A percentile compares a stretch with the other conserved stretches of the same genome.
Conservation (phyloP, 2,329 filamentous ascomycete genomes). For the Penicillium sp. region DNA sequence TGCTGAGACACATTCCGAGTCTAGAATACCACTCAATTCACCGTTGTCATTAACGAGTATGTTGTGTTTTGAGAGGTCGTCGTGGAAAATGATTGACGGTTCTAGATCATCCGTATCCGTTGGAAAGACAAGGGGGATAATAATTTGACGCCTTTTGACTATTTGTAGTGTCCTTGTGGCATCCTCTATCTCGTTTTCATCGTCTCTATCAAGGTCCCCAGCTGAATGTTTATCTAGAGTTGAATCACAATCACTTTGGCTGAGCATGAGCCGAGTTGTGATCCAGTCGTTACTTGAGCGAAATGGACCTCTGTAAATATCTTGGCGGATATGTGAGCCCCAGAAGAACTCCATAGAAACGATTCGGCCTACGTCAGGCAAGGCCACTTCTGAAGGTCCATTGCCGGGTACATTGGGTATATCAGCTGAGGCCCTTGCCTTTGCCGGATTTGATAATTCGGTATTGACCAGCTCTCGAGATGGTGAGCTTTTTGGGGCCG, state of each 20-base stretch:
- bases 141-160: conserved; percentile 3
- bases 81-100: conserved; percentile 13
- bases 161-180: conserved; percentile 12
- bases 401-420: too few species aligned
- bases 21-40: conserved; percentile 12
- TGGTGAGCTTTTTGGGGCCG: too few species aligned
- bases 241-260: conserved; percentile 11
- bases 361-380: conserved; percentile 12
- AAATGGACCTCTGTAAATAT: conserved; percentile 17
- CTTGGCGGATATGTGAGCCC: conserved; percentile 9
- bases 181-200: conserved; percentile 13
- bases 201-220: conserved; percentile 12
- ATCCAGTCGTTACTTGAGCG: conserved; percentile 15
- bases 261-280: conserved; percentile 8
- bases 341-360: conserved; percentile 19
- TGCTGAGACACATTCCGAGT: conserved; percentile 23
- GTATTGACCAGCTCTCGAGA: too few species aligned
- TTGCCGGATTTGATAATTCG: too few species aligned
- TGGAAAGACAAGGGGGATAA: conserved; percentile 10
- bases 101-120: conserved; percentile 3
- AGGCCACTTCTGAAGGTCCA: too few species aligned
- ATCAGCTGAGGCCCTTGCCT: too few species aligned
- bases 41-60: conserved; percentile 19
- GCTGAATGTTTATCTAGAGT: conserved; percentile 1
- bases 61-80: conserved; percentile 16